These are phyloP conservation scores for Saccharomyces pastorianus DNA, from an alignment of 1,139 yeast genomes.

Conservation along the genomic window DNA sequence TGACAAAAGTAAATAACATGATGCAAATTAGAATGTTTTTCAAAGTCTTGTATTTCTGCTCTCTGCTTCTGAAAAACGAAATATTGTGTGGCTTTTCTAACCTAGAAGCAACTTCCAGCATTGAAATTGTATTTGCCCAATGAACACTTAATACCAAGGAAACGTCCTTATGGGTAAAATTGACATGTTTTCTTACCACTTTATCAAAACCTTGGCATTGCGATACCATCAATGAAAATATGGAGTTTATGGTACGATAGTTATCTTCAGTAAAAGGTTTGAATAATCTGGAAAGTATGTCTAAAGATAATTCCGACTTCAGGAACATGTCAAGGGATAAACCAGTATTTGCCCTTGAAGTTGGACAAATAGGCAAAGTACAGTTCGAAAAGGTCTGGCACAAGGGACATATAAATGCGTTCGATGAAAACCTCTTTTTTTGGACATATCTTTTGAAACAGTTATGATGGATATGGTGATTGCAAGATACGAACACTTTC, in stretches of 20 bases:
- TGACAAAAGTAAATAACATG: conserved; percentile 27
- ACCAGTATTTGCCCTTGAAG: conserved; percentile 9
- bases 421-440: conserved; percentile 26
- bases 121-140: conserved; percentile 49
- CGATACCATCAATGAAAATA: conserved; percentile 14
- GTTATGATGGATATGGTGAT: conserved; percentile 57
- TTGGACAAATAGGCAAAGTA: conserved; percentile 23
- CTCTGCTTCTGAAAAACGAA: conserved; percentile 33
- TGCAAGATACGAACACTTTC: conserved; percentile 51
- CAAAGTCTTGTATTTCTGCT: conserved; percentile 31
- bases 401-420: conserved; percentile 49
- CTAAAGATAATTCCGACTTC: conserved; percentile 9
- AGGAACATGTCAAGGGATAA: conserved; percentile 10
- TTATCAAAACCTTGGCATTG: conserved; percentile 23
- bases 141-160: conserved; percentile 27
- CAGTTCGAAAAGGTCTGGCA: conserved; percentile 50
- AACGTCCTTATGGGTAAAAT: conserved; percentile 15
- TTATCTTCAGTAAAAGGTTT: conserved; percentile 12
- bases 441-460: conserved; percentile 42
- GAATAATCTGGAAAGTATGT: conserved; percentile 11
- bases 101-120: conserved; percentile 50
- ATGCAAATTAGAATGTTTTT: conserved; percentile 33
- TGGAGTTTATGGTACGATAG: conserved; percentile 13
- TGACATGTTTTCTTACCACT: conserved; percentile 11
- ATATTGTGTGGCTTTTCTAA: conserved; percentile 35